Evolutionary conservation across 345 rosid species (phyloP), one percentile per base, ranked within the genome.

Genomic region (Kandelia obovata): DNA sequence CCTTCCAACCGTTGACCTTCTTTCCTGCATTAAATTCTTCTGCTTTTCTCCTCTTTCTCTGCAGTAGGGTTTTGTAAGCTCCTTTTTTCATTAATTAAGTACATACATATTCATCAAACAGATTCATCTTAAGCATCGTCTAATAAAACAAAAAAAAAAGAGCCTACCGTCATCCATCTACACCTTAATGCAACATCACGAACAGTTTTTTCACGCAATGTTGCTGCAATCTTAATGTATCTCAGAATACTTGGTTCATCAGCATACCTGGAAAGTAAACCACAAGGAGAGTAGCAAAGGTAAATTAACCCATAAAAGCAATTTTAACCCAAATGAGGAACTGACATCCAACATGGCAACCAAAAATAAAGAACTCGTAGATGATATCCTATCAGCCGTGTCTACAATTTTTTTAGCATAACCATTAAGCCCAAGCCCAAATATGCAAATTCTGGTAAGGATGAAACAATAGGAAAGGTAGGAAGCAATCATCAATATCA

Each of bases 161-260:
- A 39, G 23, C 88, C 73, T 84, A 95, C 99, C 66, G 81, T 86
- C 93, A 90, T 80, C 96, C 96, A 95, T 73, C 96, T 84, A 78
- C 99, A 92, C 84, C 96, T 86, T 85, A 95, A 74, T 61, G 99
- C 97, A 81, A 95, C 97, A 83, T 95, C 99, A 26, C 99, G 88
- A 4, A 95, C 94, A 13, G 89, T 86, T 83, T 95, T 95, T 43
- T 92, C 90, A 67, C 74, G 96, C 73, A 95, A 80, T 64, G 78
- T 80, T 30, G 89, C 89, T 2, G 98, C 98, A 74, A 95, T 85
- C 76, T 88, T 92, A 61, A 95, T 83, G 78, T 90, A 95, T 83
- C 74, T 95, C 90, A 90, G 79, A 55, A 95, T 88, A 76, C 82
- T 87, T 55, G 89, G 92, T 74, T 88, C 93, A 30, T 84, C 92